Percentiles rank a stretch among this genome's conserved stretches.
These are phyloP conservation scores for Cryptosporidium viatorum DNA, from an alignment of 169 alveolate species.

Conservation along the genomic window DNA sequence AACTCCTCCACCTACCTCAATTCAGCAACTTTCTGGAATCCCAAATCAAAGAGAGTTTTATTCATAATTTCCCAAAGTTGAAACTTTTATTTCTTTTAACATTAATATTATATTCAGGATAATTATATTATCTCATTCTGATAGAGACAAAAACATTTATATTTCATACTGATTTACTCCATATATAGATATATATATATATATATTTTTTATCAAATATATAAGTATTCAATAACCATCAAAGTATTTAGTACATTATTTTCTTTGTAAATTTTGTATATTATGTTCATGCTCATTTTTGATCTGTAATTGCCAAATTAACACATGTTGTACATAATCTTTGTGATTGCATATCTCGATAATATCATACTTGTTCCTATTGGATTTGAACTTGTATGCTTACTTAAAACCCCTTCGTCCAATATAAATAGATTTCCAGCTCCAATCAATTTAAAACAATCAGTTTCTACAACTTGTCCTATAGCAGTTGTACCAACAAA, in stretches of 20 bases:
- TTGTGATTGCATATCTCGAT: constrained; percentile 42
- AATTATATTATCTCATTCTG: too few relatives aligned
- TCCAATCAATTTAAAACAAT: constrained; percentile 34
- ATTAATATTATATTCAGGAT: neutral
- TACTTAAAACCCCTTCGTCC: constrained; percentile 38
- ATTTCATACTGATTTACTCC: neutral
- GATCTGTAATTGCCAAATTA: neutral
- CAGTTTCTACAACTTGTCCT: constrained; percentile 34
- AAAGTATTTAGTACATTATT: too few relatives aligned
- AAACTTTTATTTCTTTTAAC: too few relatives aligned
- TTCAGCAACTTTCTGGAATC: constrained; percentile 49
- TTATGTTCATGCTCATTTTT: too few relatives aligned
- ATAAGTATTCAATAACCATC: too few relatives aligned
- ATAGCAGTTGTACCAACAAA: constrained; percentile 55
- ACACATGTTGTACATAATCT: constrained; percentile 11
- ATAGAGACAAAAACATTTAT: too few relatives aligned
- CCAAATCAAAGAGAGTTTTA: constrained; percentile 73
- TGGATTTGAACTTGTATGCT: constrained; percentile 45
- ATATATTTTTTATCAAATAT: neutral
- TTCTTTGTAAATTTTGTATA: neutral
- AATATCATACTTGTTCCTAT: constrained; percentile 56
- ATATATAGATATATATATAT: neutral
- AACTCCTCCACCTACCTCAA: constrained; percentile 46
- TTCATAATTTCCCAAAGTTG: constrained; percentile 4
- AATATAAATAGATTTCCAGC: constrained; percentile 18